A percentile compares a stretch with the other conserved stretches of the same genome.
Conservation (phyloP, 1,284 basidiomycete species). For the Rhodotorula sp. region DNA sequence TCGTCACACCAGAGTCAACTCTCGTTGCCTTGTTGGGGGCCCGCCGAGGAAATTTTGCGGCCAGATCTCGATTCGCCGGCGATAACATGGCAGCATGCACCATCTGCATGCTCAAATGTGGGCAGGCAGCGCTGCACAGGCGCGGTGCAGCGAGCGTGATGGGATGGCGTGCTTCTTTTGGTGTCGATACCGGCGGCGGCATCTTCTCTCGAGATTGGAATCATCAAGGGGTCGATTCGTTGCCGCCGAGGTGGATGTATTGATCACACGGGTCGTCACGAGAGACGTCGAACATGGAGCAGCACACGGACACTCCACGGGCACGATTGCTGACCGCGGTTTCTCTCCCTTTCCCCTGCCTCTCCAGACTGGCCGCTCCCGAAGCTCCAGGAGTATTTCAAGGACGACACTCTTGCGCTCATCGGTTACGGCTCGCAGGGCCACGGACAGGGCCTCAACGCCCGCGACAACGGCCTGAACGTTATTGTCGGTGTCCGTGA, state of each 20-base stretch:
- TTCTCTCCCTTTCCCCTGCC: not conserved
- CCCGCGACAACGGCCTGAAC: conserved; percentile 97
- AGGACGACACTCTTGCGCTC: conserved; percentile 97
- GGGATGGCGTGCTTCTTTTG: not conserved
- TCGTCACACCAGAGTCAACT: not conserved
- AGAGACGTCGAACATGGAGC: too few species aligned
- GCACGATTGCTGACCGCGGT: not conserved
- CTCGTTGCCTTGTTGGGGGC: not conserved
- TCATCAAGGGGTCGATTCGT: too few species aligned
- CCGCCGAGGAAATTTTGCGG: conserved; percentile 1
- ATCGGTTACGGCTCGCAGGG: conserved; percentile 93
- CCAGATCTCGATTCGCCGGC: too few species aligned
- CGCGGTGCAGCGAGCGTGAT: not conserved
- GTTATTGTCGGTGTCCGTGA: conserved; percentile 99
- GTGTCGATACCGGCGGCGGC: too few species aligned
- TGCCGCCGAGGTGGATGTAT: too few species aligned
- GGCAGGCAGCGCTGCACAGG: not conserved
- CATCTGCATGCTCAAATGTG: too few species aligned
- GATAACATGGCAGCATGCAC: not conserved
- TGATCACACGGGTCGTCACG: too few species aligned
- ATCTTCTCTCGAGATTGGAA: too few species aligned
- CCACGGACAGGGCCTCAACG: conserved; percentile 97
- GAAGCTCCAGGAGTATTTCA: conserved; percentile 98
- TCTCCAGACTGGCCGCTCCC: conserved; percentile 88
- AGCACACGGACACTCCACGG: too few species aligned